Conservation (phyloP, 495 filamentous ascomycete genomes). For the Halenospora varia region DNA sequence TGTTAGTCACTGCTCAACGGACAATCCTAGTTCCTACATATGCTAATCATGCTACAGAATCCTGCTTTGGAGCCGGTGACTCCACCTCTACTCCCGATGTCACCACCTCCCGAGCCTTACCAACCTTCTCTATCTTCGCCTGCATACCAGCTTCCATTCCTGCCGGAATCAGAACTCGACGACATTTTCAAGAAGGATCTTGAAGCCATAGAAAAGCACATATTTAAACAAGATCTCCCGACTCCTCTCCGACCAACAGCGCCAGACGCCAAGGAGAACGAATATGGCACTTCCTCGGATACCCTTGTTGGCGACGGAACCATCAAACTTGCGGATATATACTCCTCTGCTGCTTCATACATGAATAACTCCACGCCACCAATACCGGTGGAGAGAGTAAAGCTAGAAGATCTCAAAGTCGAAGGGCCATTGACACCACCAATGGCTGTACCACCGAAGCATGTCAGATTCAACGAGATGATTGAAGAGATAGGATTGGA, state of each 20-base stretch:
- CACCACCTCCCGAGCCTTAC: slow-evolving; percentile 39
- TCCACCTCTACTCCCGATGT: slow-evolving; percentile 54
- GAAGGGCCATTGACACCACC: slow-evolving; percentile 38
- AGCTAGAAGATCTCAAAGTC: slow-evolving; percentile 33
- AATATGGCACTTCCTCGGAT: slow-evolving; percentile 3
- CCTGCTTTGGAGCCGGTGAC: slow-evolving; percentile 39
- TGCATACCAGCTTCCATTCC: slow-evolving; percentile 44
- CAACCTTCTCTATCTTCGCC: slow-evolving; percentile 13
- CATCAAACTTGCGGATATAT: slow-evolving; percentile 21
- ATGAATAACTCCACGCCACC: slow-evolving; percentile 21
- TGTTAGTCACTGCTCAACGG: slow-evolving; percentile 6
- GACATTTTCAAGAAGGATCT: slow-evolving; percentile 44
- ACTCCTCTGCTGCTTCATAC: slow-evolving; percentile 22
- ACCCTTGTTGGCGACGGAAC: slow-evolving; percentile 18
- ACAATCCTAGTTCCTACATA: slow-evolving; percentile 26
- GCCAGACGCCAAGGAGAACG: slow-evolving; percentile 1
- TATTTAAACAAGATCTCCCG: slow-evolving; percentile 33
- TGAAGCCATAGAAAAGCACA: slow-evolving; percentile 37
- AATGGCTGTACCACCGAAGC: slow-evolving; percentile 30
- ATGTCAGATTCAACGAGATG: slow-evolving; percentile 35
- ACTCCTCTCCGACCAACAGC: slow-evolving; percentile 11
- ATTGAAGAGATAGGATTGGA: slow-evolving; percentile 12
- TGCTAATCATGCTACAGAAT: too few relatives aligned
- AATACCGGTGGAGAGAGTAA: slow-evolving; percentile 24
- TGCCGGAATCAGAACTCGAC: slow-evolving; percentile 46